Percentiles rank a stretch among this genome's conserved stretches.
These are phyloP conservation scores for Kernera saxatilis DNA, from an alignment of 345 rosid genomes.

Conservation along the genomic window DNA sequence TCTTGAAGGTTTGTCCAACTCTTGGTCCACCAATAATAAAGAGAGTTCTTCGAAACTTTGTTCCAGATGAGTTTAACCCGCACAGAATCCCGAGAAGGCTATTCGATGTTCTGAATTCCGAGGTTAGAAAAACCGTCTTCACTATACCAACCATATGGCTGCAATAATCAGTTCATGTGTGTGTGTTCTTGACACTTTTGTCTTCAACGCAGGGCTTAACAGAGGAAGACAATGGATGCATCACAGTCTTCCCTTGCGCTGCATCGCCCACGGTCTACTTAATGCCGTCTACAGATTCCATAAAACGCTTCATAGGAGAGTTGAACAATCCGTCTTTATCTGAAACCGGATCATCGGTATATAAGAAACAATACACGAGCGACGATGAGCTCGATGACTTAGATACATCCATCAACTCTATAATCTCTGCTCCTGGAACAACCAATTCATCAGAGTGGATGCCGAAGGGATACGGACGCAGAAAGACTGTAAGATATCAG, in stretches of 20 bases:
- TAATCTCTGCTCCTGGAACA: conserved; percentile 39
- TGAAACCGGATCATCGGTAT: conserved; percentile 53
- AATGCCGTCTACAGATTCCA: conserved; percentile 56
- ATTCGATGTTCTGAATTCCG: conserved; percentile 54
- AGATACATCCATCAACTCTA: conserved; percentile 61
- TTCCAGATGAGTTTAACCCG: conserved; percentile 88
- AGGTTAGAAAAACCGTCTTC: conserved; percentile 43
- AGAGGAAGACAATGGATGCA: conserved; percentile 43
- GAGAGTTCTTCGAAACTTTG: conserved; percentile 66
- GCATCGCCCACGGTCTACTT: conserved; percentile 54
- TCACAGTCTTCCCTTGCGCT: conserved; percentile 48
- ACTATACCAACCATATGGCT: neutral
- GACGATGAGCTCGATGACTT: conserved; percentile 88
- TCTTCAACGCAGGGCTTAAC: conserved; percentile 36
- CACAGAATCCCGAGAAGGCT: conserved; percentile 60
- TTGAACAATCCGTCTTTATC: conserved; percentile 38
- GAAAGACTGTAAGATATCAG: conserved; percentile 57
- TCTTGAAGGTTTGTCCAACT: conserved; percentile 68
- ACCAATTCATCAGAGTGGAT: conserved; percentile 41
- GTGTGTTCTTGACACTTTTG: neutral
- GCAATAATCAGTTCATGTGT: neutral
- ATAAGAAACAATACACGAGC: conserved; percentile 65
- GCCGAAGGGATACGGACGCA: conserved; percentile 42
- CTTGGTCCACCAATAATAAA: conserved; percentile 55
- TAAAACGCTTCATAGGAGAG: conserved; percentile 50